Evolutionary conservation across 768 basidiomycete genomes (phyloP), one percentile per base, ranked within the genome.

Genomic region (Tulasnella sp.): DNA sequence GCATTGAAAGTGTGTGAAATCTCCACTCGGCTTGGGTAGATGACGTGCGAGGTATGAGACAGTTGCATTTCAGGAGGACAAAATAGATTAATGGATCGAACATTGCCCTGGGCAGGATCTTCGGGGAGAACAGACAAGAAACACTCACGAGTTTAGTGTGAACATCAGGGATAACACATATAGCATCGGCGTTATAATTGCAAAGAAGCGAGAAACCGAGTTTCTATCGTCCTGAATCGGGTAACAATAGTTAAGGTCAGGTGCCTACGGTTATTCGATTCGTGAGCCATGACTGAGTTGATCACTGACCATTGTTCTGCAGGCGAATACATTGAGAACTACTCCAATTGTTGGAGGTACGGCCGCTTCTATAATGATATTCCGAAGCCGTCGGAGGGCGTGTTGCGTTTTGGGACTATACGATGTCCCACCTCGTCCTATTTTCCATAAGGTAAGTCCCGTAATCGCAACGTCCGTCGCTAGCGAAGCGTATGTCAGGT

Each of bases 401-500:
- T 13, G 23, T 26, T 75, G 39, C 10, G 74, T 51, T 10, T 48
- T 39, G 35, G 44, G 44, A 6, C 51, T 48, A 42, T 42, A 75
- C 13, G 20, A 32, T 26, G 16, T 23, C 15, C 2, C 73, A 20
- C 37, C 39, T 5, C 32, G 26, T 67, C 61, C 32, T 0, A 75
- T 20, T 57, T 75, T 75, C 46, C 55, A 75, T 18, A 48, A 7
- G 2, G 55, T 48, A 42, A 61, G 44, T n/a, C n/a, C 46, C 29
- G 74, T 75, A 44, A 75, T 75, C 9, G 46, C 44, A 29, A 55
- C 5, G 44, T 75, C 74, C 16, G 55, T 75, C 26, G 48, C 74
- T 75, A 35, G 26, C 9, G 32, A 6, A 35, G 5, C 13, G 1
- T 1, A 7, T 23, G 11, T 35, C 26, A 67, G 61, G 32, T 16